These are phyloP conservation scores for Glaciozyma martinii DNA, from an alignment of 768 basidiomycete genomes.

Conservation along the genomic window DNA sequence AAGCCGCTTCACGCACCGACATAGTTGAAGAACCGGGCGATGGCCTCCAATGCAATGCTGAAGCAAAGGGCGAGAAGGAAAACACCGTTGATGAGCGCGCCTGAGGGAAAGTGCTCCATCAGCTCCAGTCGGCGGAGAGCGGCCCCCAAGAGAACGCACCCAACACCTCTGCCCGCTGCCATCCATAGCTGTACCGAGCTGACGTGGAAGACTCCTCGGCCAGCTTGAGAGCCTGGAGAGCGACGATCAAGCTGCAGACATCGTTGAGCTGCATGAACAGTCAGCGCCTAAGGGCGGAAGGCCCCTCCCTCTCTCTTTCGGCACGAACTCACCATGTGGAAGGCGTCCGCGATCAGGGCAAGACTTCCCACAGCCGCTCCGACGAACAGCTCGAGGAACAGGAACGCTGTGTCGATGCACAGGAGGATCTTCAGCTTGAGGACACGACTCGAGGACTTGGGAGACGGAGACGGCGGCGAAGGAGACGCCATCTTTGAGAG, in stretches of 20 bases:
- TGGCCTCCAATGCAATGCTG: slow-evolving; percentile 84
- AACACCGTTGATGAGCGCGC: slow-evolving; percentile 85
- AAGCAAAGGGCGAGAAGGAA: slow-evolving; percentile 95
- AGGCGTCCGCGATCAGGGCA: background rate
- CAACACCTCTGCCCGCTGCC: slow-evolving; percentile 69
- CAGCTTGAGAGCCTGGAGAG: slow-evolving; percentile 91
- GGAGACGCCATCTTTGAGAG: too few species aligned
- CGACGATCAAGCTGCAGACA: slow-evolving; percentile 75
- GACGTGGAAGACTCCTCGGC: slow-evolving; percentile 49
- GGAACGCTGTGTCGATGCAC: background rate
- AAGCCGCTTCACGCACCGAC: slow-evolving; percentile 53
- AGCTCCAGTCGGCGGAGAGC: too few species aligned
- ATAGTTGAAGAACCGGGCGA: slow-evolving; percentile 77
- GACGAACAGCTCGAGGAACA: background rate
- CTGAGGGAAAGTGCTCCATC: too few species aligned
- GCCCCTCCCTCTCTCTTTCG: background rate
- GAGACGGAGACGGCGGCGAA: too few species aligned
- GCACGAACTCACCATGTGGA: background rate
- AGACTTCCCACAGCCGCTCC: background rate
- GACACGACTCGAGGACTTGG: too few species aligned
- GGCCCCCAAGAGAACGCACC: background rate
- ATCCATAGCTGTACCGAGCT: slow-evolving; percentile 89
- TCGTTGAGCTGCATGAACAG: slow-evolving; percentile 52
- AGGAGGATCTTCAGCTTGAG: background rate
- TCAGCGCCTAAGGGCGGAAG: background rate